These are phyloP conservation scores for Hymenoscyphus repandus DNA, from an alignment of 2,329 filamentous ascomycete genomes.

Conservation along the genomic window DNA sequence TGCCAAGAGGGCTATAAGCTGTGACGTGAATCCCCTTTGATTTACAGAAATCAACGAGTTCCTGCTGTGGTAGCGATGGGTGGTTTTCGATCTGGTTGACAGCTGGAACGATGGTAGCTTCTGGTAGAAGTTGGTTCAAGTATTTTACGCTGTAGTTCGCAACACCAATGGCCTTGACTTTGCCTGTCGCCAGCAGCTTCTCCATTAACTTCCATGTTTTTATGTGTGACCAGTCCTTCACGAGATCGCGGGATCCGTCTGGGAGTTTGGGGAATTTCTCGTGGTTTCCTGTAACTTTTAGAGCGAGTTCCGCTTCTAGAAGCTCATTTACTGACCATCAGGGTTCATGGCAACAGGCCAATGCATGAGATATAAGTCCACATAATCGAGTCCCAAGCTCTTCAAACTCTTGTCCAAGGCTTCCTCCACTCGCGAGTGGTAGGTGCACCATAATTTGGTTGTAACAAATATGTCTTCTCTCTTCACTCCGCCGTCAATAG, in stretches of 20 bases:
- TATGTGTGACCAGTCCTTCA: slow-evolving; percentile 60
- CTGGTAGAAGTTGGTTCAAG: slow-evolving; percentile 30
- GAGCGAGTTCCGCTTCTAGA: slow-evolving; percentile 5
- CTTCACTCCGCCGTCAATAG: slow-evolving; percentile 52
- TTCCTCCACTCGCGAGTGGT: slow-evolving; percentile 63
- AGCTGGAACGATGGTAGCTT: slow-evolving; percentile 42
- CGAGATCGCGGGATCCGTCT: slow-evolving; percentile 54
- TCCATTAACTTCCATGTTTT: slow-evolving; percentile 75
- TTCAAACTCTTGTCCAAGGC: slow-evolving; percentile 69
- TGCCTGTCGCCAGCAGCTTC: slow-evolving; percentile 53
- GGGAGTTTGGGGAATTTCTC: slow-evolving; percentile 6
- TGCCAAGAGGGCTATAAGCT: slow-evolving; percentile 41
- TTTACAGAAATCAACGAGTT: slow-evolving; percentile 43
- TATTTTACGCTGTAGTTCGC: slow-evolving; percentile 31
- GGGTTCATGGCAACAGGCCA: slow-evolving; percentile 81
- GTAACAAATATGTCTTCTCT: slow-evolving; percentile 61
- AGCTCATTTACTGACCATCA: slow-evolving; percentile 43
- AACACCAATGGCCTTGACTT: slow-evolving; percentile 43
- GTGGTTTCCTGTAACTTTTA: slow-evolving; percentile 20
- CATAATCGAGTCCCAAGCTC: slow-evolving; percentile 70
- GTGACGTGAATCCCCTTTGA: slow-evolving; percentile 44
- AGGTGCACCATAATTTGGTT: slow-evolving; percentile 68
- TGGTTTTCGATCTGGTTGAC: slow-evolving; percentile 57
- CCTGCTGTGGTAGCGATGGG: slow-evolving; percentile 47
- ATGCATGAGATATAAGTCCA: slow-evolving; percentile 79